phyloP scores from a whole-genome alignment of 2,329 filamentous ascomycete genomes.

The Pseudocercospora musae region DNA sequence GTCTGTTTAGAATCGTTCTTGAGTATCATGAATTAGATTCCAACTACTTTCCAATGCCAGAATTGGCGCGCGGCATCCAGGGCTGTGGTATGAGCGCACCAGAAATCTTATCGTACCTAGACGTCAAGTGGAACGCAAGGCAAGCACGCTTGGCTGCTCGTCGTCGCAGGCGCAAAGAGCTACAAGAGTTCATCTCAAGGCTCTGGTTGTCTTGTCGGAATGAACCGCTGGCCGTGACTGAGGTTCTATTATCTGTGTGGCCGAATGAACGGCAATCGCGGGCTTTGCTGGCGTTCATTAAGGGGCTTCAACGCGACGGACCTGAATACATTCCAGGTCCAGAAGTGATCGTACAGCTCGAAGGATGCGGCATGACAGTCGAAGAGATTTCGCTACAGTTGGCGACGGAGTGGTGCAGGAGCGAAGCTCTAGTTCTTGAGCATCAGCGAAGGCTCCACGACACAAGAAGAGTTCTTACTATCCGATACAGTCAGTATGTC shows the following conservation, averaged over 20 bases:
- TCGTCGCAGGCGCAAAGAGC: neutral
- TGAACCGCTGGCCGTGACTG: neutral
- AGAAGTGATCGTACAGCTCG: neutral
- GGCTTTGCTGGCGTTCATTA: neutral
- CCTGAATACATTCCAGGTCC: neutral
- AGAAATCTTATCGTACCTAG: neutral
- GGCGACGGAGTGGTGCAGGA: neutral
- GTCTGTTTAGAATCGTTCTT: neutral
- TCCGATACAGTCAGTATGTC: neutral
- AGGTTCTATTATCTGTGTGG: neutral
- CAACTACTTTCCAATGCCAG: neutral
- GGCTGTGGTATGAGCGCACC: neutral
- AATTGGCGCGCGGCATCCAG: neutral
- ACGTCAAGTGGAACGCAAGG: neutral
- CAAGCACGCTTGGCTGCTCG: neutral
- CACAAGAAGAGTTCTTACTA: neutral
- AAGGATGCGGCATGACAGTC: neutral
- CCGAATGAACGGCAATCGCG: neutral
- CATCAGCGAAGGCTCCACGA: neutral
- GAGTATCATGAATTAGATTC: neutral
- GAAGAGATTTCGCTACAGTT: neutral
- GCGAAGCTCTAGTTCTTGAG: neutral
- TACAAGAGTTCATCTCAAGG: neutral
- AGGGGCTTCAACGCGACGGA: neutral
- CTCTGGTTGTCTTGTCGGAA: neutral